Evolutionary conservation across 306 rosid genomes (phyloP).

Genomic region (Lathyrus oleraceus): DNA sequence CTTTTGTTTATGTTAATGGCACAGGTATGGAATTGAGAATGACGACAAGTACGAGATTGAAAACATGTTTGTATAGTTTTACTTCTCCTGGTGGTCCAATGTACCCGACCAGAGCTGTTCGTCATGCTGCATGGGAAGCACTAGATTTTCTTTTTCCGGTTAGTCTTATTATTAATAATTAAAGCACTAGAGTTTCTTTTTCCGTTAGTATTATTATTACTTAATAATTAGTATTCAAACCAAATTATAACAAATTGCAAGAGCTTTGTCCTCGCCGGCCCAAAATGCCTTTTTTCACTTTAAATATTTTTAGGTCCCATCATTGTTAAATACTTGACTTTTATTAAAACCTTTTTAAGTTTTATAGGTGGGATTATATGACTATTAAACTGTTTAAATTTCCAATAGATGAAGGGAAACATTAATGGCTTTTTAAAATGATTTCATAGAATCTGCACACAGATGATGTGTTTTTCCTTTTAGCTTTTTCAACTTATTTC

Average conservation of each 20-base stretch:
- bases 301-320: not conserved
- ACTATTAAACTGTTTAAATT: constrained; percentile 7
- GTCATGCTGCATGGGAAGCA: constrained; percentile 99
- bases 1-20: constrained; percentile 28
- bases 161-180: too few relatives aligned
- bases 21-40: constrained; percentile 93
- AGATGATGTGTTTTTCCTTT: too few relatives aligned
- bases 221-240: not conserved
- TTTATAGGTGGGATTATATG: not conserved
- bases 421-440: not conserved
- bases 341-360: not conserved
- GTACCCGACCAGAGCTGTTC: constrained; percentile 97
- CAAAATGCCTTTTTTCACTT: not conserved
- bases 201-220: not conserved
- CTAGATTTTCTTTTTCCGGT: constrained; percentile 89
- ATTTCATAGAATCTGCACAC: not conserved
- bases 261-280: not conserved
- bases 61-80: constrained; percentile 88
- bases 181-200: too few relatives aligned
- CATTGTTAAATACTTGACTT: not conserved
- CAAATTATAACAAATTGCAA: constrained; percentile 3
- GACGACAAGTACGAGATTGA: constrained; percentile 89
- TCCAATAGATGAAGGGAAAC: not conserved
- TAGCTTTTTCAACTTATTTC: too few relatives aligned
- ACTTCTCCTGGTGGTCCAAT: constrained; percentile 97